Percentiles rank a stretch among this genome's conserved stretches.
Conservation (phyloP, 2,329 filamentous ascomycete species). For the Trematosphaeria pertusa region DNA sequence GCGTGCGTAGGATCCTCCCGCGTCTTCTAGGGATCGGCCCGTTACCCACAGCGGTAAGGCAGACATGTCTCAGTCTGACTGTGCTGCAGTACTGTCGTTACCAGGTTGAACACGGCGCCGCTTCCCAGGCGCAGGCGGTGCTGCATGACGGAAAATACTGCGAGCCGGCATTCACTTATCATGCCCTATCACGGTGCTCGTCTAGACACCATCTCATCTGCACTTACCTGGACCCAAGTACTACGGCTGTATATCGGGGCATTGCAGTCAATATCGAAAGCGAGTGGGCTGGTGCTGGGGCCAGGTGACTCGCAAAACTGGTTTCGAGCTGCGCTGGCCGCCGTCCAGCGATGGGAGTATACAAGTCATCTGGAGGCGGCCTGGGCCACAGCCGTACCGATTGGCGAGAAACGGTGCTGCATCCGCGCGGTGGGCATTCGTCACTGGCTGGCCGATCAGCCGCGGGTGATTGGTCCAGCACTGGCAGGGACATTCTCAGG, state of each 20-base stretch:
- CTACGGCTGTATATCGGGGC: constrained; percentile 27
- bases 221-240: constrained; percentile 24
- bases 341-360: constrained; percentile 20
- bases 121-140: constrained; percentile 23
- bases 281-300: constrained; percentile 20
- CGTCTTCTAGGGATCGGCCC: no score
- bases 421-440: constrained; percentile 30
- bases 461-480: constrained; percentile 37
- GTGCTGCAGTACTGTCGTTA: constrained; percentile 18
- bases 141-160: constrained; percentile 32
- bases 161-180: constrained; percentile 24
- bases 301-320: constrained; percentile 19
- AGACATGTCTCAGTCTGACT: constrained; percentile 22
- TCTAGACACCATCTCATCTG: constrained; percentile 25
- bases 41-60: no score
- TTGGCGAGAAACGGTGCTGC: constrained; percentile 42
- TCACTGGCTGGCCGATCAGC: constrained; percentile 43
- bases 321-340: constrained; percentile 18
- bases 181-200: constrained; percentile 30
- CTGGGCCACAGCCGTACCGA: constrained; percentile 24
- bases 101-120: constrained; percentile 24
- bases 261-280: constrained; percentile 29
- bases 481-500: constrained; percentile 18
- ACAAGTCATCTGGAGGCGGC: constrained; percentile 19
- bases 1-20: no score